Percentiles rank a stretch among this genome's conserved stretches.
These are phyloP conservation scores for Santalum album DNA, from an alignment of 164 flowering plant species.

Conservation along the genomic window DNA sequence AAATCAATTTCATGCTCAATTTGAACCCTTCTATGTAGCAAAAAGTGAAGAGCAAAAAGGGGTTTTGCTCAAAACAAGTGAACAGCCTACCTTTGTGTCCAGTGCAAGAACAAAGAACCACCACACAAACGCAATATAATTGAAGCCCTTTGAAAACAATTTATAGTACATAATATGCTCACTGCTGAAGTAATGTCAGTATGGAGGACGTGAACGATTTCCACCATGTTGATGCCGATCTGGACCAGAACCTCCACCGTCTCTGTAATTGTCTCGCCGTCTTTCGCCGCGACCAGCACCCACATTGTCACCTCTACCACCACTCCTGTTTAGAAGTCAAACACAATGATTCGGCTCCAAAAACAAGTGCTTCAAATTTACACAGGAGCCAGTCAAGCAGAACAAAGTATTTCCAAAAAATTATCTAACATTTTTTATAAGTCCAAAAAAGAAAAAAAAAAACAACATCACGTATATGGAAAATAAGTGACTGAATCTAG, in stretches of 20 bases:
- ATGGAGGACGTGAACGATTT: conserved; percentile 90
- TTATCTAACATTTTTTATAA: too few species aligned
- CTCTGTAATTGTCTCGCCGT: conserved; percentile 79
- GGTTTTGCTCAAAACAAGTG: conserved; percentile 28
- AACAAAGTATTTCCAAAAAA: too few species aligned
- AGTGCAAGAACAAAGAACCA: conserved; percentile 25
- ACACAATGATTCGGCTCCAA: background rate
- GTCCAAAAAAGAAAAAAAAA: too few species aligned
- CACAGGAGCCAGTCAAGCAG: too few species aligned
- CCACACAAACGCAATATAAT: too few species aligned
- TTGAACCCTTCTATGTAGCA: conserved; percentile 20
- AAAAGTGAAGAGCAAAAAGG: conserved; percentile 17
- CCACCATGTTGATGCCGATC: conserved; percentile 81
- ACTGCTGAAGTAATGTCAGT: conserved; percentile 29
- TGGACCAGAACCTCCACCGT: conserved; percentile 79
- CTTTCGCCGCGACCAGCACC: conserved; percentile 71
- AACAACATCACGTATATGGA: too few species aligned
- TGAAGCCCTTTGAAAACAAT: too few species aligned
- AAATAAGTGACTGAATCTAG: too few species aligned
- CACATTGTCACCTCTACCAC: conserved; percentile 77
- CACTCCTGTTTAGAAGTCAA: conserved; percentile 37
- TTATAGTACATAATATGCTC: conserved; percentile 48
- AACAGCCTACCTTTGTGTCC: conserved; percentile 52
- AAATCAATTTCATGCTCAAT: conserved; percentile 37
- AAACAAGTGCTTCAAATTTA: background rate